Percentiles rank a stretch among this genome's conserved stretches.
Conservation (phyloP, 805 yeast species). For the Candida golubevii region DNA sequence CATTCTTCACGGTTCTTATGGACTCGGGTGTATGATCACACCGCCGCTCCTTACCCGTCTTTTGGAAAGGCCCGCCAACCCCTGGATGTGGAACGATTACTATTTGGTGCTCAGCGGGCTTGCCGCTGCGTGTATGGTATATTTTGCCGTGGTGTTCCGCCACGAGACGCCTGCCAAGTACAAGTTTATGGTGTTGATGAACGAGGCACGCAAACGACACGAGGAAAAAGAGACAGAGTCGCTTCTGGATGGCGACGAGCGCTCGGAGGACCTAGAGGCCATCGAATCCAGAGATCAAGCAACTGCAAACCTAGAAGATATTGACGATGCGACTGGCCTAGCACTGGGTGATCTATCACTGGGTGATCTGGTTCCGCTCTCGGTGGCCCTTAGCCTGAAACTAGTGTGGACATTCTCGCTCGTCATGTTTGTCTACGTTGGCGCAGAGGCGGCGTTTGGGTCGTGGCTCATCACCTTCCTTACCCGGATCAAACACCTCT, state of each 20-base stretch:
- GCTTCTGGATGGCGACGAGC: slow-evolving; percentile 9
- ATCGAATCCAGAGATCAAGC: slow-evolving; percentile 1
- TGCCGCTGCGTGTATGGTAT: slow-evolving; percentile 21
- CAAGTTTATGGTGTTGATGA: slow-evolving; percentile 22
- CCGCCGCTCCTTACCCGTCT: slow-evolving; percentile 44
- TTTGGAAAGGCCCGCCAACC: slow-evolving; percentile 31
- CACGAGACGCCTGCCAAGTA: slow-evolving; percentile 45
- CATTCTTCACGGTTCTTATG: slow-evolving; percentile 49
- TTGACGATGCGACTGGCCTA: neutral
- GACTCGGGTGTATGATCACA: slow-evolving; percentile 50
- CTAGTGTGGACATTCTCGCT: slow-evolving; percentile 39
- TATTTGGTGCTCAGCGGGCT: slow-evolving; percentile 34
- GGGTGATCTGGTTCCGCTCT: slow-evolving; percentile 18
- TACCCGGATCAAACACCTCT: slow-evolving; percentile 33
- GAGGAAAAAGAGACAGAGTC: neutral
- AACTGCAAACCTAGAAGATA: neutral
- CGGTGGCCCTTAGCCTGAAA: slow-evolving; percentile 32
- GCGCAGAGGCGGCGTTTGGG: slow-evolving; percentile 52
- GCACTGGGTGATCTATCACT: neutral
- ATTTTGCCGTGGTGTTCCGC: slow-evolving; percentile 25
- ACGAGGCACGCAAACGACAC: slow-evolving; percentile 11
- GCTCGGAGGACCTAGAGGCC: slow-evolving; percentile 8
- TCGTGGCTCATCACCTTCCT: slow-evolving; percentile 49
- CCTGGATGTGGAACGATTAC: slow-evolving; percentile 47
- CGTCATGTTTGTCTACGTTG: slow-evolving; percentile 45